Evolutionary conservation across 1,284 basidiomycete genomes (phyloP).

Genomic region (Rhodotorula glutinis): DNA sequence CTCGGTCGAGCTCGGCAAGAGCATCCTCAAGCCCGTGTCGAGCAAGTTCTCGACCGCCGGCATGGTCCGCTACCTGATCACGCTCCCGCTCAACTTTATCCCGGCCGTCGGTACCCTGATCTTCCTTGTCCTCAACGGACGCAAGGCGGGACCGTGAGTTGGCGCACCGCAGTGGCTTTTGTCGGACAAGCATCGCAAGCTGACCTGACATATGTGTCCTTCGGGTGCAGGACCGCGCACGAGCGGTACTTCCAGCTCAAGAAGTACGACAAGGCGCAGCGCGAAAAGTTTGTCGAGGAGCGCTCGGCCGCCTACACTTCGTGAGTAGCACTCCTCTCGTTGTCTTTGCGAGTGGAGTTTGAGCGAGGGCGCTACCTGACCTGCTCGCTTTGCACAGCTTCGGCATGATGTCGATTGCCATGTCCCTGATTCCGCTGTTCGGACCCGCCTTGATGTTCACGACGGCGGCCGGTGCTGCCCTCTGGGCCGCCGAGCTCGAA

Average conservation of each 20-base stretch:
- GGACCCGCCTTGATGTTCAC: constrained; percentile 56
- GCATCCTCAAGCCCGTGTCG: constrained; percentile 49
- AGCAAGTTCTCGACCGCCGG: constrained; percentile 37
- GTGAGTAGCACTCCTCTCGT: too few relatives aligned
- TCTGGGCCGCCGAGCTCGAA: constrained; percentile 67
- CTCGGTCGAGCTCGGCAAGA: constrained; percentile 49
- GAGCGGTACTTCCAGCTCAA: constrained; percentile 68
- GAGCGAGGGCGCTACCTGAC: too few relatives aligned
- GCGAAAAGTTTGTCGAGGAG: constrained; percentile 50
- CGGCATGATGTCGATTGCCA: constrained; percentile 59
- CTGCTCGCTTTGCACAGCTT: constrained; percentile 12
- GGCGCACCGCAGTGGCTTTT: too few relatives aligned
- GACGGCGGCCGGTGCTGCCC: constrained; percentile 63
- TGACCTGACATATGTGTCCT: background rate
- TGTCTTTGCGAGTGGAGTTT: too few relatives aligned
- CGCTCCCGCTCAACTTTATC: constrained; percentile 63
- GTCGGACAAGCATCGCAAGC: too few relatives aligned
- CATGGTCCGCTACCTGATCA: constrained; percentile 55
- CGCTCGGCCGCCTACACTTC: constrained; percentile 58
- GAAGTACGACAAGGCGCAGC: constrained; percentile 50
- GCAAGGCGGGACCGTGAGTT: constrained; percentile 35
- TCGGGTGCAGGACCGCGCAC: constrained; percentile 58
- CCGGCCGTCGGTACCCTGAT: constrained; percentile 64
- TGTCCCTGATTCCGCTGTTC: constrained; percentile 63
- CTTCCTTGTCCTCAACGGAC: constrained; percentile 51